Base-by-base conservation (phyloP, 805 yeast genomes). In the Metahyphopichia silvanorum region DNA sequence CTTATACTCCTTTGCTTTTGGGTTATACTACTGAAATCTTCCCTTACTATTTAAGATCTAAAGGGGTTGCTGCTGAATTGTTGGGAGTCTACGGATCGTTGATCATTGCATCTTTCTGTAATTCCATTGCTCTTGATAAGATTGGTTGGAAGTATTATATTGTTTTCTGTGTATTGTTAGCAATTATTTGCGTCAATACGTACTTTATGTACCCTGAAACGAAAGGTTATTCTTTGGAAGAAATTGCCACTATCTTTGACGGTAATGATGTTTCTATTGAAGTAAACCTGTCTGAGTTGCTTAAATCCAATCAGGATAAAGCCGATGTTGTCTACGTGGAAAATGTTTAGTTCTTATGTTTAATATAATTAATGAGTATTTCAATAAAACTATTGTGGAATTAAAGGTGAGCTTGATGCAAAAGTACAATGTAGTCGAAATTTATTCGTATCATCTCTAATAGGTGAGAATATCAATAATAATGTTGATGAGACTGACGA, bases 401-500 rank as follows among this genome's bases (percentile, higher is more conserved):
- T 21, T 4, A 12, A 21, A 12, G 9, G 23, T 11, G 23, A 11
- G n/a, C 10, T 4, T 21, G n/a, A 21, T 11, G n/a, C 21, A 19
- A n/a, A 9, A 22, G 13, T 22, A 22, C 12, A n/a, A 22, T n/a
- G 12, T 7, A 10, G 21, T 19, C 10, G 21, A 19, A 10, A 21
- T 12, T 5, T 7, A 12, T 12, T 21, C n/a, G 12, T 11, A 7
- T 12, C 23, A 21, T 3, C 23, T n/a, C 35, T 40, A 51, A 33
- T 54, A 63, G 1, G 65, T 58, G 30, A 66, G 39, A 21, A 79
- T 59, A 51, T 79, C 86, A 22, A 77, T 75, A 9, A 80, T 69
- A 16, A 88, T 86, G 51, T 89, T 89, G 25, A 89, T 70, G 8
- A 91, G 69, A 13, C 96, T 89, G 4, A 91, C 94, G 20, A 89